Evolutionary conservation across 441 rosid species (phyloP), one percentile per base, ranked within the genome.

Genomic region (Euphorbia corollata): DNA sequence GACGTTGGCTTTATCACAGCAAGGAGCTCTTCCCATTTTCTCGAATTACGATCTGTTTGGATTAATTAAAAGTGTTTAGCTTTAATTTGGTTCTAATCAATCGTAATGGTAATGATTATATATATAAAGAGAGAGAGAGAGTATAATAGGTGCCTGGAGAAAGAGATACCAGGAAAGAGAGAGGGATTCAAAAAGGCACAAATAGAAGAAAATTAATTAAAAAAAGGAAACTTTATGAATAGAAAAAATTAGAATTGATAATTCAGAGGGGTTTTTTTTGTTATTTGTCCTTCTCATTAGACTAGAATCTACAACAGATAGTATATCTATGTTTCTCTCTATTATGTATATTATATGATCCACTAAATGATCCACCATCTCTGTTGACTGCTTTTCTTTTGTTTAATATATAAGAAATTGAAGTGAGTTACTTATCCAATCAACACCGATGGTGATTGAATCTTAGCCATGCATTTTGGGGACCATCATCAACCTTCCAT

Each of bases 11-110:
- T 87, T 87, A 78, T 87, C 92, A 73, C 92, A 87, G 72, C 90
- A 87, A 39, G 92, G 92, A 50, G 92, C 88, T 77, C 92, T 80
- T 19, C 92, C 92, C 92, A 87, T 87, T 69, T 24, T 59, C 34
- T 53, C n/a, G 7, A 45, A 45, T 11, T 45, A 45, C 1, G 41
- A 36, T 32, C 36, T 32, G 3, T 32, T 32, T 2, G 36, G 41
- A 6, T 36, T 36, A 2, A 36, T 45, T 65, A 15, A 54, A 36
- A 67, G 47, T 19, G 62, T 10, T 59, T 20, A 30, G 63, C 34
- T 55, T 57, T 56, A 56, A 56, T 56, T 5, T 45, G 73, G 38
- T 54, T 38, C 71, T 65, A 8, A 36, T 36, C 5, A 36, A 36
- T 36, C 41, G 2, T 36, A 36, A 36, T 36, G 41, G 9, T 68